Evolutionary conservation across 1,284 basidiomycete genomes (phyloP).

Genomic region (Ustilago nuda): DNA sequence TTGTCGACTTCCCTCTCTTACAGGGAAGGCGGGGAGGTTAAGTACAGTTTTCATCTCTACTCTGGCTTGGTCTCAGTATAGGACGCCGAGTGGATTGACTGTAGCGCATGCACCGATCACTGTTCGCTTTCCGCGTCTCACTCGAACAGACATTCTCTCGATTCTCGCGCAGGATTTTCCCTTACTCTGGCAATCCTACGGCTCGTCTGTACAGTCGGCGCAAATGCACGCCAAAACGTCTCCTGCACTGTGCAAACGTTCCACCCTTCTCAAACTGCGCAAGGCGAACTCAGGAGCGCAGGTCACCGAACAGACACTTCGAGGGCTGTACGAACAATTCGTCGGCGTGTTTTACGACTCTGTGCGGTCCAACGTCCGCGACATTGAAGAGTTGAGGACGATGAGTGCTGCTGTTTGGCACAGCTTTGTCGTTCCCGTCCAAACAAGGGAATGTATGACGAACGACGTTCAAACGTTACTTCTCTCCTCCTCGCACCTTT

Average conservation of each 20-base stretch:
- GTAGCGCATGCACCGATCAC: slow-evolving; percentile 52
- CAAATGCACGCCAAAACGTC: slow-evolving; percentile 41
- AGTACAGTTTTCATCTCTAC: slow-evolving; percentile 48
- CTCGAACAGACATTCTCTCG: slow-evolving; percentile 41
- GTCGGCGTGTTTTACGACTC: slow-evolving; percentile 60
- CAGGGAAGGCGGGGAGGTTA: slow-evolving; percentile 43
- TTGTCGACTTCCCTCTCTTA: slow-evolving; percentile 45
- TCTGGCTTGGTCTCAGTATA: slow-evolving; percentile 55
- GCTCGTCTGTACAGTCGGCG: slow-evolving; percentile 27
- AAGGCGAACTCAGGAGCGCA: slow-evolving; percentile 12
- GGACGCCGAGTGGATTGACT: slow-evolving; percentile 47
- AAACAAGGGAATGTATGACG: slow-evolving; percentile 38
- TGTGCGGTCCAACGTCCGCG: slow-evolving; percentile 48
- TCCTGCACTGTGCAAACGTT: slow-evolving; percentile 20
- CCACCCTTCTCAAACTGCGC: slow-evolving; percentile 21
- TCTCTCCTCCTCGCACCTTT: slow-evolving; percentile 34
- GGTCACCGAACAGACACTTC: slow-evolving; percentile 16
- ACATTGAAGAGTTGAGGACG: slow-evolving; percentile 56
- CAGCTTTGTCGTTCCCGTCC: slow-evolving; percentile 52
- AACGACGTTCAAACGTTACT: slow-evolving; percentile 44
- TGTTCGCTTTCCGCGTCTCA: slow-evolving; percentile 49
- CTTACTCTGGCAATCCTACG: slow-evolving; percentile 31
- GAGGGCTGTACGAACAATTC: slow-evolving; percentile 43
- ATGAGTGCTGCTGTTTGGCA: slow-evolving; percentile 59
- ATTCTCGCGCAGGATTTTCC: slow-evolving; percentile 49